A percentile compares a stretch with the other conserved stretches of the same genome.
Conservation (phyloP, 2,329 filamentous ascomycete genomes). For the Stagonosporopsis chrysanthemi region DNA sequence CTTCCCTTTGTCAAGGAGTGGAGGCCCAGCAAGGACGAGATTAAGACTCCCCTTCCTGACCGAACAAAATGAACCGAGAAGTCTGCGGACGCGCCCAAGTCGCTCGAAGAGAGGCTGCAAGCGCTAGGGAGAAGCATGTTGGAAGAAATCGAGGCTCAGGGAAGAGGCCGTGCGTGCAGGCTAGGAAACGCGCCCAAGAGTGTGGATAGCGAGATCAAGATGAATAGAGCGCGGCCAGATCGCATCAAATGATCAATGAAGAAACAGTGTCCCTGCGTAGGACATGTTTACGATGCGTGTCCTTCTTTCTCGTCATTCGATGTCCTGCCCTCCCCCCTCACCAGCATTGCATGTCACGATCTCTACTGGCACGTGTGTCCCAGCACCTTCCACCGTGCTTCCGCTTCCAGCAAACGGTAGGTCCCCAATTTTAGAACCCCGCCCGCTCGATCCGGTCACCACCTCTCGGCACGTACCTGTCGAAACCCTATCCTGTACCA, state of each 20-base stretch:
- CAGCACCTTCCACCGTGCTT: neutral
- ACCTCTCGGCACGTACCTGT: neutral
- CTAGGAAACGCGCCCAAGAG: neutral
- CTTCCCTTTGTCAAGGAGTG: constrained; percentile 84
- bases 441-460: neutral
- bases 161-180: neutral
- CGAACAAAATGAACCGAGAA: constrained; percentile 25
- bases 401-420: neutral
- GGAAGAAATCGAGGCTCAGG: neutral
- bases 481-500: neutral
- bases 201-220: neutral
- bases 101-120: neutral
- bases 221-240: constrained; percentile 1
- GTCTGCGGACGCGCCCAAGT: neutral
- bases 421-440: neutral
- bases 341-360: neutral
- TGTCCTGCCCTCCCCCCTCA: neutral
- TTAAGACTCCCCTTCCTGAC: constrained; percentile 33
- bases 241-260: constrained; percentile 4
- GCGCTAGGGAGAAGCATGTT: neutral
- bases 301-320: too few relatives aligned
- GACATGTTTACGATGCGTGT: too few relatives aligned
- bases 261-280: neutral
- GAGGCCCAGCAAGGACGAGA: constrained; percentile 42
- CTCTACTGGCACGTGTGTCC: neutral